Evolutionary conservation across 306 rosid species (phyloP), one percentile per base, ranked within the genome.

Genomic region (Canavalia ensiformis): DNA sequence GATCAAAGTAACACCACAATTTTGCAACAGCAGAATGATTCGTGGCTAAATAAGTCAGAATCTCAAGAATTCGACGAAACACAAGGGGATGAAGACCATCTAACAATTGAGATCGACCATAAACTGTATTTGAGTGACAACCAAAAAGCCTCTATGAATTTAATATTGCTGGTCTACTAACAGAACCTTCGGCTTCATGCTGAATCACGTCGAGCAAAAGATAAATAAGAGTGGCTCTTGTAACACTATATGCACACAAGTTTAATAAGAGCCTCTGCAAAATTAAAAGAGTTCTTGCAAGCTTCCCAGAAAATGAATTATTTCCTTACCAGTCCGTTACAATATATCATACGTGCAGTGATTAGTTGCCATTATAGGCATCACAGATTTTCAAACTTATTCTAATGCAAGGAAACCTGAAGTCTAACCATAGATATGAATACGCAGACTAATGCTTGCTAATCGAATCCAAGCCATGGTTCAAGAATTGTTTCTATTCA

Each of bases 191-290:
- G 31, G 92, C 92, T 89, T 95, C 97, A 3, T 90, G 91, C 81
- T 91, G 88, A 86, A 93, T 90, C 96, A 93, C 89, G 85, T 88
- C 89, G 25, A 95, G 96, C 84, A 95, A 81, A 76, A 89, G 91
- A 58, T 82, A 82, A 78, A 92, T 87, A 81, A 96, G 91, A 82
- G 82, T 86, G 58, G 93, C 90, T 86, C 25, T 18, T 18, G 25
- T 18, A 18, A 18, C 25, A 18, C 25, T 18, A 18, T 18, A 18
- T 18, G 25, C 98, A 84, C 98, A 92, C 55, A 96, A 89, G 90
- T 93, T 96, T 78, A 93, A 85, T 76, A 96, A 77, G 68, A 96
- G 99, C 83, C 99, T 92, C 90, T 90, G 99, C 86, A 96, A 84
- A 75, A 93, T 18, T 18, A 18, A 0, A 18, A 18, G 25, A 18